Percentiles rank a stretch among this genome's conserved stretches.
Evolutionary conservation across 306 rosid genomes (phyloP).

Genomic region (Oxytropis ochrocephala): DNA sequence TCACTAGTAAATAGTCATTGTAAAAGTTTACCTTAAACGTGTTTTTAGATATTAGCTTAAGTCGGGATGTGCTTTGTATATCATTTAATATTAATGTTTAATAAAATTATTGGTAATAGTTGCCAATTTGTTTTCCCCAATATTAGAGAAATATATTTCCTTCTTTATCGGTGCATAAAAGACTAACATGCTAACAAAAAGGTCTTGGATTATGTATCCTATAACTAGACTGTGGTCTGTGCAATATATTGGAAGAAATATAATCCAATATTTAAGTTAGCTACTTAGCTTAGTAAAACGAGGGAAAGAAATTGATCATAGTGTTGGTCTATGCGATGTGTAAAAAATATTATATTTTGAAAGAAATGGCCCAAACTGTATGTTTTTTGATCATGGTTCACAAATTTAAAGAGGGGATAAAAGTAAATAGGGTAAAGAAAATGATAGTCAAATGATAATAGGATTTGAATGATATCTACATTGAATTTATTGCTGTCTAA

Average conservation of each 20-base stretch:
- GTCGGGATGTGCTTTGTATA: not conserved
- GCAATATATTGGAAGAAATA: not conserved
- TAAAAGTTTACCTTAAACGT: not conserved
- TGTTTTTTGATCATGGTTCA: not conserved
- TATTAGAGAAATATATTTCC: not conserved
- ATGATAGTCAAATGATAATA: not conserved
- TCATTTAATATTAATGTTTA: no score
- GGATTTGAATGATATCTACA: not conserved
- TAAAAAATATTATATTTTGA: slow-evolving; percentile 3
- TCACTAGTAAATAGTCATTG: not conserved
- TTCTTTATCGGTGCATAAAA: not conserved
- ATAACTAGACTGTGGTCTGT: slow-evolving; percentile 4
- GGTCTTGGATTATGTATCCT: not conserved
- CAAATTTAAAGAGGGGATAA: not conserved
- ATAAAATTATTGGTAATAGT: not conserved
- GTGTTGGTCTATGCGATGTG: no score
- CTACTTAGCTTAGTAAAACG: no score
- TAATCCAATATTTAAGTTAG: no score
- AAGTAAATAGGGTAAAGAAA: not conserved
- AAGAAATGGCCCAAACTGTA: not conserved
- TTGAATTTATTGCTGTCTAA: not conserved
- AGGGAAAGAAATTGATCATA: no score
- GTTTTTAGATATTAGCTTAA: not conserved
- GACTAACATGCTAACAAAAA: not conserved
- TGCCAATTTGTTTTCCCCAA: not conserved